Evolutionary conservation across 208 protist species (phyloP), one percentile per base, ranked within the genome.

Genomic region (Leptomonas pyrrhocoris): DNA sequence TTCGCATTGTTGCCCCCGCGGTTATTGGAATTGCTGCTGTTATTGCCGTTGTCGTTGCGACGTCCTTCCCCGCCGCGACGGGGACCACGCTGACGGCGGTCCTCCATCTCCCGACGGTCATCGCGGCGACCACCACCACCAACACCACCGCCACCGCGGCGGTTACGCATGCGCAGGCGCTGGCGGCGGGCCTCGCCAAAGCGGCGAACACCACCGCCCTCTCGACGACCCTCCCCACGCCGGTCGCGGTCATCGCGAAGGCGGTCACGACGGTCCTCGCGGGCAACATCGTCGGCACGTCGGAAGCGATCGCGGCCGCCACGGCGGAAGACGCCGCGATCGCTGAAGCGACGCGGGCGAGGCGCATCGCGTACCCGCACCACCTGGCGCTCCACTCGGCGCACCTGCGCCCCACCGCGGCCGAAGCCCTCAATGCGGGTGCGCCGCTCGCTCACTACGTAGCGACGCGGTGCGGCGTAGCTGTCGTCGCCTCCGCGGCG

Each of bases 341-440:
- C 87, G 74, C 77, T 73, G 84, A 94, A 96, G 46, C 85, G 83
- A 46, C 53, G 69, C 34, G 64, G 18, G 40, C 64, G 64, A 8
- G 40, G 28, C 27, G 58, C 38, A 7, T 51, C 49, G 1, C 34
- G 34, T 2, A 48, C 50, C 5, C 49, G 63, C 25, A 53, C 36
- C 18, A 48, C 67, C 18, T 69, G 60, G 31, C 81, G 77, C 51
- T 78, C 77, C 7, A 89, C 79, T 18, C 77, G 79, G 27, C 79
- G 87, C 51, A 93, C 73, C 76, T 93, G 89, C 50, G 57, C 30
- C 19, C 86, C 89, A 34, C 89, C 89, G 23, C 84, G 83, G 45
- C 92, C 92, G 55, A 96, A 96, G 79, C 92, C 92, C 74, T 93
- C 87, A 0, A 85, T 48, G 15, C 81, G 92, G 36, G 85, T 89